phyloP scores from a whole-genome alignment of 1,139 yeast species.

The Magnusiomyces paraingens region DNA sequence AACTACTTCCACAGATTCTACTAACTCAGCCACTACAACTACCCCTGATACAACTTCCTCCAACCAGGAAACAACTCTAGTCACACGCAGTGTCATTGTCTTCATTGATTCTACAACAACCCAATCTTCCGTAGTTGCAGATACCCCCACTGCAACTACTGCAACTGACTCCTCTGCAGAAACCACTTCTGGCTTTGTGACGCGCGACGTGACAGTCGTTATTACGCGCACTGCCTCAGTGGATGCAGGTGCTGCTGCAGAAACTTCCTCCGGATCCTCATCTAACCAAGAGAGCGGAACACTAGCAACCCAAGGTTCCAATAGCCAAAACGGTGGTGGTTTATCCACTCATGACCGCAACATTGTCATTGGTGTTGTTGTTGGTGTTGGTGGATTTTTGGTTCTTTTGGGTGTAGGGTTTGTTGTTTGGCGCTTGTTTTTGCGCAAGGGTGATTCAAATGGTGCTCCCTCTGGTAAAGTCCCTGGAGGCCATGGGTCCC shows the following conservation, averaged over 20 bases:
- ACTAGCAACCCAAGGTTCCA: no score
- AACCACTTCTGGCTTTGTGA: not conserved
- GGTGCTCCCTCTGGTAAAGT: no score
- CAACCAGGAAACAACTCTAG: not conserved
- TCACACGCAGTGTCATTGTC: no score
- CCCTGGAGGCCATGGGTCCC: no score
- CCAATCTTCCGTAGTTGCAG: not conserved
- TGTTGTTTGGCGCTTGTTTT: constrained; percentile 26
- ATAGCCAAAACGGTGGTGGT: constrained; percentile 20
- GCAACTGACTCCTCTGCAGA: not conserved
- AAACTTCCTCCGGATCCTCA: no score
- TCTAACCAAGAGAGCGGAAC: no score
- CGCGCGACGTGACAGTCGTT: not conserved
- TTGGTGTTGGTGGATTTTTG: constrained; percentile 31
- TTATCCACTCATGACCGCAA: constrained; percentile 25
- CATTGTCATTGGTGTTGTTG: constrained; percentile 31
- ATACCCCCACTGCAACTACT: not conserved
- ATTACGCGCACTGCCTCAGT: not conserved
- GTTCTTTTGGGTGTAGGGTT: constrained; percentile 26
- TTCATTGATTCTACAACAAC: not conserved
- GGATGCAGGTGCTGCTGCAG: no score
- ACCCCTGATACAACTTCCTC: not conserved
- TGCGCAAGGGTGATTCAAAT: constrained; percentile 15
- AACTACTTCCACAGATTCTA: not conserved
- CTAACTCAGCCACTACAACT: not conserved